Percentiles rank a stretch among this genome's conserved stretches.
Conservation (phyloP, 148 eudicot species). For the Silene uniflora region DNA sequence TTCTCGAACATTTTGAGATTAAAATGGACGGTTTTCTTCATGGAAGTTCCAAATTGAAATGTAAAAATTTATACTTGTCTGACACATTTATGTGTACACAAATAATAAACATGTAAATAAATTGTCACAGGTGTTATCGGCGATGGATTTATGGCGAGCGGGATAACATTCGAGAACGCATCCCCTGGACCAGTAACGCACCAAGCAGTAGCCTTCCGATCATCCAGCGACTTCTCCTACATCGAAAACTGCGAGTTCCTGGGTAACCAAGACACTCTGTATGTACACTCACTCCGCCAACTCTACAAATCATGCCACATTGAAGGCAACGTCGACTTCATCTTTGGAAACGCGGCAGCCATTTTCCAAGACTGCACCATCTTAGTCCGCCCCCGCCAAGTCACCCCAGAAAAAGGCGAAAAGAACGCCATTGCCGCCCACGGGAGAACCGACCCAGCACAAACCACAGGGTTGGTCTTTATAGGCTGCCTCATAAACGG, state of each 20-base stretch:
- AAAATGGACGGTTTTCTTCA: no score
- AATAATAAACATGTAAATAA: no score
- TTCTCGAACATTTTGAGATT: no score
- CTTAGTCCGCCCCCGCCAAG: slow-evolving; percentile 30
- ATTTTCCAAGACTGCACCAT: slow-evolving; percentile 35
- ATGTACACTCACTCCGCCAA: slow-evolving; percentile 32
- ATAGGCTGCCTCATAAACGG: slow-evolving; percentile 28
- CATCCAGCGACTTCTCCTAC: slow-evolving; percentile 30
- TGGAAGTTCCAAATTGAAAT: no score
- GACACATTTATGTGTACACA: no score
- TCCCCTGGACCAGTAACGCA: slow-evolving; percentile 24
- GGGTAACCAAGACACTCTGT: slow-evolving; percentile 36
- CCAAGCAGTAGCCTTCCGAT: slow-evolving; percentile 38
- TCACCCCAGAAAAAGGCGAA: slow-evolving; percentile 24
- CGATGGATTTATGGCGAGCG: slow-evolving; percentile 36
- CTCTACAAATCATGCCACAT: slow-evolving; percentile 30
- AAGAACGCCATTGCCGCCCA: slow-evolving; percentile 25
- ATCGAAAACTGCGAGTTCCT: slow-evolving; percentile 33
- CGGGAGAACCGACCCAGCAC: slow-evolving; percentile 34
- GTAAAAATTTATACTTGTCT: no score
- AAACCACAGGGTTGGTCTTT: slow-evolving; percentile 28
- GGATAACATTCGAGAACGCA: slow-evolving; percentile 31
- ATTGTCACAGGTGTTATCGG: slow-evolving; percentile 8
- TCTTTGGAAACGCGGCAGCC: slow-evolving; percentile 38
- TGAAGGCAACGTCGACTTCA: slow-evolving; percentile 35